Evolutionary conservation across 108 stramenopile genomes (phyloP).

Genomic region (Nannochloropsis salina): DNA sequence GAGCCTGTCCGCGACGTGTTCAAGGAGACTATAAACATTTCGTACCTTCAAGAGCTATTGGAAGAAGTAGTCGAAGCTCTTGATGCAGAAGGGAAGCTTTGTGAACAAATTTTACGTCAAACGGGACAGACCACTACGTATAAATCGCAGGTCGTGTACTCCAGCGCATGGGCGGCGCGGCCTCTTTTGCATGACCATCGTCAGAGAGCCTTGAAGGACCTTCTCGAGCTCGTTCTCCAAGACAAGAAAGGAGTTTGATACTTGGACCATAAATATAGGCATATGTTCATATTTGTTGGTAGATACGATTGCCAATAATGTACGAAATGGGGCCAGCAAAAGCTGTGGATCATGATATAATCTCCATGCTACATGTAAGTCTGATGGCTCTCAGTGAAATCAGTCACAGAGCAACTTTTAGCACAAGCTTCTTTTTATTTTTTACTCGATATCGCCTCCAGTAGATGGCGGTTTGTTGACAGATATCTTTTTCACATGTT

Average conservation of each 20-base stretch:
- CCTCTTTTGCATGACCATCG: background rate
- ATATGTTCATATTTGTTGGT: too few species aligned
- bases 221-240: background rate
- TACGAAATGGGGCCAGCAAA: too few species aligned
- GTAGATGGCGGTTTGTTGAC: too few species aligned
- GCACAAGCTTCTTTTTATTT: too few species aligned
- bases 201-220: background rate
- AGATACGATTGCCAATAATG: too few species aligned
- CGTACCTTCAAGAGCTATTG: slow-evolving; percentile 7
- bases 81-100: background rate
- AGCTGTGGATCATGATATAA: too few species aligned
- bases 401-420: too few species aligned
- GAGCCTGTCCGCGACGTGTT: background rate
- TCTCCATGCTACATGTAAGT: too few species aligned
- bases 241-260: background rate
- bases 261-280: too few species aligned
- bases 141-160: background rate
- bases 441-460: too few species aligned
- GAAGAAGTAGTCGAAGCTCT: background rate
- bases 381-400: too few species aligned
- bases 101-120: background rate
- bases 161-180: background rate
- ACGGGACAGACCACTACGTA: background rate
- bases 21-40: background rate
- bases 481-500: too few species aligned